Percentiles rank a stretch among this genome's conserved stretches.
Conservation (phyloP, 441 rosid species). For the Sinapis alba region DNA sequence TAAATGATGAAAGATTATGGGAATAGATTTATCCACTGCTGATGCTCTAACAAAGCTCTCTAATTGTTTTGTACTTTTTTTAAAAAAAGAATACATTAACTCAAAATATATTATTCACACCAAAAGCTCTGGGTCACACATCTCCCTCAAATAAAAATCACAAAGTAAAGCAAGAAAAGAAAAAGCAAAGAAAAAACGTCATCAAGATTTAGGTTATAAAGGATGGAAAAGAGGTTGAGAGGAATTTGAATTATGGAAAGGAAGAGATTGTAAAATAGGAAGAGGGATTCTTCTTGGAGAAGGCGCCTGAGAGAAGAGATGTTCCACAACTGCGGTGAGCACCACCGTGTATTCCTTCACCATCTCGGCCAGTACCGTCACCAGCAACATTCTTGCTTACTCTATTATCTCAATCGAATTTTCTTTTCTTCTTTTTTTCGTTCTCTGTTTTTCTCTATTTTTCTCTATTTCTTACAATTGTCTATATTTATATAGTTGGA, state of each 20-base stretch:
- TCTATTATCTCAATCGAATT: background rate
- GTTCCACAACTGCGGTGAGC: conserved; percentile 61
- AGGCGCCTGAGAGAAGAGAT: conserved; percentile 64
- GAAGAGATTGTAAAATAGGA: conserved; percentile 70
- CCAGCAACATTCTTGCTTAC: conserved; percentile 56
- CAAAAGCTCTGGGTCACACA: background rate
- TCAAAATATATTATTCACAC: conserved; percentile 1
- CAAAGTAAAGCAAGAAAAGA: background rate
- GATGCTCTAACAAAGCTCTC: no score
- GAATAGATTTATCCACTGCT: no score
- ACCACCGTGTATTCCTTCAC: conserved; percentile 78
- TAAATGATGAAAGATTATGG: no score
- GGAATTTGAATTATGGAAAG: conserved; percentile 44
- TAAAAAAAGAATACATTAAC: background rate
- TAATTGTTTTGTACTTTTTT: background rate
- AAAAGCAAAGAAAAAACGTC: conserved; percentile 1
- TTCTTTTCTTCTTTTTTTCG: background rate
- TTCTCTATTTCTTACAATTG: background rate
- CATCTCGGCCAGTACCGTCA: conserved; percentile 65
- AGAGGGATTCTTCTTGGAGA: conserved; percentile 75
- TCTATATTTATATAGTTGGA: conserved; percentile 11
- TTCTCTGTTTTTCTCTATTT: background rate
- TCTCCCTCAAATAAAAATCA: background rate
- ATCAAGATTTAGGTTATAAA: background rate
- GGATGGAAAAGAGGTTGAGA: conserved; percentile 30